Conservation (phyloP, 306 rosid genomes). For the Quercus variabilis region DNA sequence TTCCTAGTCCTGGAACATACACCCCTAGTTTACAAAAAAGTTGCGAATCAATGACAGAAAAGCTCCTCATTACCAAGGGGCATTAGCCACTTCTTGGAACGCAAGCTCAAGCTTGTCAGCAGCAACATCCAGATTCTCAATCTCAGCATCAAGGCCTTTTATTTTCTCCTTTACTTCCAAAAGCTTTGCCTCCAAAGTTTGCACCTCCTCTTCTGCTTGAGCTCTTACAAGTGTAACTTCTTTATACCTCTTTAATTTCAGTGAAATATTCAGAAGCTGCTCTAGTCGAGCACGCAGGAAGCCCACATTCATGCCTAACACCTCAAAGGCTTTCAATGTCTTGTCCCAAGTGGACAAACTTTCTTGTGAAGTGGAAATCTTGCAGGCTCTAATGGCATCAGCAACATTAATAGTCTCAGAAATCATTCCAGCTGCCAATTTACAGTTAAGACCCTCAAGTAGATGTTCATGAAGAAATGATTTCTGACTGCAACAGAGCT, state of each 20-base stretch:
- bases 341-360: conserved; percentile 37
- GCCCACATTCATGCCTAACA: conserved; percentile 48
- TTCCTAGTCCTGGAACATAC: neutral
- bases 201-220: conserved; percentile 23
- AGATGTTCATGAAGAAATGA: conserved; percentile 53
- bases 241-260: conserved; percentile 17
- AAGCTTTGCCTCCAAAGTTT: conserved; percentile 19
- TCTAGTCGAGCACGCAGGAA: conserved; percentile 43
- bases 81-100: conserved; percentile 39
- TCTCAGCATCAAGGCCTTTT: conserved; percentile 29
- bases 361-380: conserved; percentile 27
- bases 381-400: conserved; percentile 57
- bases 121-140: conserved; percentile 10
- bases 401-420: conserved; percentile 49
- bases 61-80: conserved; percentile 46
- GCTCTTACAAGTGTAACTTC: conserved; percentile 26
- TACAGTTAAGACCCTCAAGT: conserved; percentile 46
- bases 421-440: conserved; percentile 46
- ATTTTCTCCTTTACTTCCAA: conserved; percentile 9
- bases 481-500: conserved; percentile 53
- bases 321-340: conserved; percentile 43
- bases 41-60: neutral
- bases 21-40: neutral
- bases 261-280: conserved; percentile 27
- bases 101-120: conserved; percentile 12